Evolutionary conservation across 345 rosid species (phyloP).

Genomic region (Boechera divaricarpa): DNA sequence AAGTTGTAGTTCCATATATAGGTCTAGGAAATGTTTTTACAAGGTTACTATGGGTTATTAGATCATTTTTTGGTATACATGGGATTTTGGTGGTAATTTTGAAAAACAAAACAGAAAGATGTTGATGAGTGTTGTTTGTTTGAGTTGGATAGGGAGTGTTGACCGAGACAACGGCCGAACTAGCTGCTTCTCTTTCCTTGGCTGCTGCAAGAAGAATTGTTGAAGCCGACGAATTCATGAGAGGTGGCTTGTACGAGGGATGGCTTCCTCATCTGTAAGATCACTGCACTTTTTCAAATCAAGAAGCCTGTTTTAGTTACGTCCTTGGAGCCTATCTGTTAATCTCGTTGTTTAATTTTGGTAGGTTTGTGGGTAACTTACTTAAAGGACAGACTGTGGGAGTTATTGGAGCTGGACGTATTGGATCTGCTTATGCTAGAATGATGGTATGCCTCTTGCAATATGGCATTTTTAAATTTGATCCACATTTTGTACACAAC

Average conservation of each 20-base stretch:
- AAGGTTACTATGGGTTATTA: background rate
- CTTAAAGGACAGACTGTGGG: slow-evolving; percentile 99
- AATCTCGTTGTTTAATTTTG: background rate
- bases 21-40: background rate
- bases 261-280: slow-evolving; percentile 94
- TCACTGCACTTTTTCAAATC: background rate
- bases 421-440: slow-evolving; percentile 97
- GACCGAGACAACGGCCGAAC: slow-evolving; percentile 95
- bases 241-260: slow-evolving; percentile 94
- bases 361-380: slow-evolving; percentile 91
- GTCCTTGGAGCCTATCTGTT: background rate
- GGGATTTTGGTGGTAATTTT: background rate
- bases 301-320: background rate
- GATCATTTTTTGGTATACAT: background rate
- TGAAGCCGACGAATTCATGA: slow-evolving; percentile 96
- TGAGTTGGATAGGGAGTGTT: slow-evolving; percentile 74
- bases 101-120: background rate
- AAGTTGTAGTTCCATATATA: background rate
- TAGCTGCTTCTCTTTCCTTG: slow-evolving; percentile 92
- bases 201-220: slow-evolving; percentile 96
- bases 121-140: slow-evolving; percentile 1
- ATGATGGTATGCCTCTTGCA: slow-evolving; percentile 72
- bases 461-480: background rate
- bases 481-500: background rate
- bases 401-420: slow-evolving; percentile 98